phyloP scores from a whole-genome alignment of 1,284 basidiomycete genomes.

The Lentinula novae-zelandiae region DNA sequence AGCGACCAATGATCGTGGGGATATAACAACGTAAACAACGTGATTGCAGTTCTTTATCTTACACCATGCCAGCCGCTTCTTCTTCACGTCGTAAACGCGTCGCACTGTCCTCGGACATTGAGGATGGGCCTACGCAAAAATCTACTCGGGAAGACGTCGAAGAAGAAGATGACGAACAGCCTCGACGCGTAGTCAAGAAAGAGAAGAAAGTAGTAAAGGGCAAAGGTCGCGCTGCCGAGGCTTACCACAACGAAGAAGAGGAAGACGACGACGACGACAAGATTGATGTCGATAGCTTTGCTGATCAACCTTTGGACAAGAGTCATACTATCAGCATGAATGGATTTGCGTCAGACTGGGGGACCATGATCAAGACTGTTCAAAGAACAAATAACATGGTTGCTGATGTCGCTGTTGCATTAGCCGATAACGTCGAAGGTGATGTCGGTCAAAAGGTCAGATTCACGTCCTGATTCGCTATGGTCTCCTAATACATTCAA shows the following conservation, averaged over 20 bases:
- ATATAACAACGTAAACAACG: too few species aligned
- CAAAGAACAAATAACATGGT: slow-evolving; percentile 45
- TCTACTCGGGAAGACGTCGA: slow-evolving; percentile 33
- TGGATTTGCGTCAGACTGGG: slow-evolving; percentile 61
- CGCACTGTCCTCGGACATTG: slow-evolving; percentile 57
- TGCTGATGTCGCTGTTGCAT: slow-evolving; percentile 50
- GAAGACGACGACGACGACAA: slow-evolving; percentile 39
- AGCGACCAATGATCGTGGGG: too few species aligned
- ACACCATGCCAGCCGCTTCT: background rate
- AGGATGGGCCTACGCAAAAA: slow-evolving; percentile 44
- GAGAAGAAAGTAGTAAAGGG: slow-evolving; percentile 39
- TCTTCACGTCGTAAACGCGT: slow-evolving; percentile 34
- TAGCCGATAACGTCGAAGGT: slow-evolving; percentile 59
- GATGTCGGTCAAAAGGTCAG: slow-evolving; percentile 49
- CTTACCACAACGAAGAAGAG: slow-evolving; percentile 24
- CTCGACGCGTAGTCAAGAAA: slow-evolving; percentile 30
- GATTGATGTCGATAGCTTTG: slow-evolving; percentile 56
- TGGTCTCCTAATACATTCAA: slow-evolving; percentile 5
- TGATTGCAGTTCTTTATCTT: too few species aligned
- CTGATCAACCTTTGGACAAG: slow-evolving; percentile 56
- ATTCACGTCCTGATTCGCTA: background rate
- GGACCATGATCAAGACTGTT: slow-evolving; percentile 42
- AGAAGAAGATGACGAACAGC: slow-evolving; percentile 41
- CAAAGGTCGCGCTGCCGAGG: slow-evolving; percentile 20
- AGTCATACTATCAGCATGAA: slow-evolving; percentile 46